Conservation (phyloP, 306 rosid species). For the Astragalus membranaceus region DNA sequence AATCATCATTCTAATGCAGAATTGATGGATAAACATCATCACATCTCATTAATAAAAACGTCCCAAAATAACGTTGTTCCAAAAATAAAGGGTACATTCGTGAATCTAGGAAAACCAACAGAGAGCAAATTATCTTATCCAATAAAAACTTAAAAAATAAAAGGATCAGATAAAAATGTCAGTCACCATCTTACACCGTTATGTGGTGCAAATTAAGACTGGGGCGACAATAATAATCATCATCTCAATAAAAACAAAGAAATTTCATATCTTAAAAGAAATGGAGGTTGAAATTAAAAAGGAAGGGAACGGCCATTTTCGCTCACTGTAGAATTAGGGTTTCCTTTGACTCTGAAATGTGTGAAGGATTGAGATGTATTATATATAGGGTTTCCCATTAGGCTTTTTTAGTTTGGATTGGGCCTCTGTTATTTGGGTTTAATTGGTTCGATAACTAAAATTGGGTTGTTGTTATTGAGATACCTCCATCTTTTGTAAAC, state of each 20-base stretch:
- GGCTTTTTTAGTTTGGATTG: too few species aligned
- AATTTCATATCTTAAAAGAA: constrained; percentile 53
- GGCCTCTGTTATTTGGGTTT: too few species aligned
- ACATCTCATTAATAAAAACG: constrained; percentile 17
- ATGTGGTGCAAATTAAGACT: constrained; percentile 58
- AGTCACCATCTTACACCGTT: constrained; percentile 60
- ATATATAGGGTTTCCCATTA: too few species aligned
- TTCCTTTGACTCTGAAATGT: too few species aligned
- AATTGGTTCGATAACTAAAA: too few species aligned
- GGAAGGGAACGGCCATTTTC: constrained; percentile 70
- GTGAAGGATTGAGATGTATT: too few species aligned
- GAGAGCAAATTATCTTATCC: background rate
- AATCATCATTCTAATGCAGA: constrained; percentile 62
- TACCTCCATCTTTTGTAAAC: too few species aligned
- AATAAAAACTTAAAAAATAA: background rate
- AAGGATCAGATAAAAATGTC: constrained; percentile 61
- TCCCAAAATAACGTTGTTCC: background rate
- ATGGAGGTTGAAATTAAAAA: too few species aligned
- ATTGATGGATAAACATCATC: constrained; percentile 56
- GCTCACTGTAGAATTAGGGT: background rate
- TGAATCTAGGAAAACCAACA: too few species aligned
- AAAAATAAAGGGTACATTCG: too few species aligned
- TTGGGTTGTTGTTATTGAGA: too few species aligned
- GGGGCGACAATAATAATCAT: constrained; percentile 61
- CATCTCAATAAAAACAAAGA: background rate